A percentile compares a stretch with the other conserved stretches of the same genome.
These are phyloP conservation scores for Sphagnum magellanicum DNA, from an alignment of 228 moss, liverwort and hornwort genomes.

Conservation along the genomic window DNA sequence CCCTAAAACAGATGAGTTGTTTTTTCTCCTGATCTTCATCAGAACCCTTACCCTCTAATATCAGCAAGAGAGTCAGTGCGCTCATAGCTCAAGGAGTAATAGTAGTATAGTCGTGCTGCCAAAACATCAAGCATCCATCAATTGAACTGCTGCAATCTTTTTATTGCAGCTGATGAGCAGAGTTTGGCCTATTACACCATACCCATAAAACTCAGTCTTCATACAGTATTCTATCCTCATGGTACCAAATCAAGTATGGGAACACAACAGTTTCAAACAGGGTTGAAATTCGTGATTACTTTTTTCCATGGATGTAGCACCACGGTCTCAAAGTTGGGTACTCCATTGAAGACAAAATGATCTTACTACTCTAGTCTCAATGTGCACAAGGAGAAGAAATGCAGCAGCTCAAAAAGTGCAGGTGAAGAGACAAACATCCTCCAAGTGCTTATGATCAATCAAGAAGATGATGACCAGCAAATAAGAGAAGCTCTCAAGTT, in stretches of 20 bases:
- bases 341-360: too few relatives aligned
- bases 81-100: constrained; percentile 86
- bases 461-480: constrained; percentile 75
- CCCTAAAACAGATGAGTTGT: too few relatives aligned
- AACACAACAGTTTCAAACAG: too few relatives aligned
- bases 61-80: constrained; percentile 64
- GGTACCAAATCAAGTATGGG: too few relatives aligned
- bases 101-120: constrained; percentile 74
- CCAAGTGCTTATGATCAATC: constrained; percentile 80
- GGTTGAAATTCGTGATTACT: too few relatives aligned
- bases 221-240: background rate
- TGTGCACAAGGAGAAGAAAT: too few relatives aligned
- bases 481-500: constrained; percentile 72
- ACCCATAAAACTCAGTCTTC: background rate
- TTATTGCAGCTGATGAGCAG: constrained; percentile 61
- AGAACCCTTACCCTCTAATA: constrained; percentile 62
- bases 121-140: constrained; percentile 77
- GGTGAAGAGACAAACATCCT: constrained; percentile 39
- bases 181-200: constrained; percentile 45
- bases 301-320: too few relatives aligned
- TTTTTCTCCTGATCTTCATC: too few relatives aligned
- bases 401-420: background rate
- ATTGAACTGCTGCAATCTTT: constrained; percentile 75
- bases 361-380: too few relatives aligned
- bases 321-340: too few relatives aligned